phyloP scores from a whole-genome alignment of 495 filamentous ascomycete genomes.

The Thozetella sp. region DNA sequence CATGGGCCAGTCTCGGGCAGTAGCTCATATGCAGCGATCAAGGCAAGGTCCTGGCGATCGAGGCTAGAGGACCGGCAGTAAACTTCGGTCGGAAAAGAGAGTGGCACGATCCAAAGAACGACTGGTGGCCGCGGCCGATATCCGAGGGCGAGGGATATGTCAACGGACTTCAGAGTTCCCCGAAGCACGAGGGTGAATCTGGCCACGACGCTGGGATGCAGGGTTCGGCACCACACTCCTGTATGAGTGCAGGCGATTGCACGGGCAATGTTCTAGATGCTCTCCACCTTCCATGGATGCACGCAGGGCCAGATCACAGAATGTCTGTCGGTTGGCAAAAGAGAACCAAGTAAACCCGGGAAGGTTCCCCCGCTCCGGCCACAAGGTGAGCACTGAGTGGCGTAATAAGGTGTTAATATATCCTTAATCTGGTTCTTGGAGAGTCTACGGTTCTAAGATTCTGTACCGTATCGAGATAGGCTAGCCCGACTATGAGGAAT shows the following conservation, averaged over 20 bases:
- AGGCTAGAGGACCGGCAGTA: neutral
- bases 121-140: no score
- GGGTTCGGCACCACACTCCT: neutral
- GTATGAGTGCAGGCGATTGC: neutral
- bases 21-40: conserved; percentile 7
- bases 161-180: neutral
- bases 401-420: conserved; percentile 18
- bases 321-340: conserved; percentile 10
- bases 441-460: conserved; percentile 5
- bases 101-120: neutral
- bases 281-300: neutral
- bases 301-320: neutral
- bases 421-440: conserved; percentile 14
- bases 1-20: neutral
- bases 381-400: neutral
- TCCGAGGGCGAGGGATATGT: neutral
- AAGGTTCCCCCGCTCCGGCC: conserved; percentile 8
- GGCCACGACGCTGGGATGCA: neutral
- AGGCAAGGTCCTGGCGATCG: neutral
- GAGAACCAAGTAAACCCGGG: conserved; percentile 1
- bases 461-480: no score
- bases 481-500: no score
- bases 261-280: neutral
- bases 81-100: neutral
- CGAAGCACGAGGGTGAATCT: neutral